These are phyloP conservation scores for Podaxis sp. DNA, from an alignment of 768 basidiomycete genomes.

Conservation along the genomic window DNA sequence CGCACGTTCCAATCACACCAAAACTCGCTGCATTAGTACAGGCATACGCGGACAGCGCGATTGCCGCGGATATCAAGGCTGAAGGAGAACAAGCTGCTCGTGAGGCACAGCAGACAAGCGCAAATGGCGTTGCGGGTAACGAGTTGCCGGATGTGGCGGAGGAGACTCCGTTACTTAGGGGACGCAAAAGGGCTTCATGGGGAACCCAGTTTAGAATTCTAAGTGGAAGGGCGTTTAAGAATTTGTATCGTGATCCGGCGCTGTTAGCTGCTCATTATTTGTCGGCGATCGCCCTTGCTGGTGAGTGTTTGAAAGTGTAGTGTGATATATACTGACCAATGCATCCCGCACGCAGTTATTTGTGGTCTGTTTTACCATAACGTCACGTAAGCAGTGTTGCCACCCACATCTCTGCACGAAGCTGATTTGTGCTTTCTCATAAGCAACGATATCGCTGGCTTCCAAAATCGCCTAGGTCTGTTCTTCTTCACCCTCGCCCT, in stretches of 20 bases:
- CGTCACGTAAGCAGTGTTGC: slow-evolving; percentile 53
- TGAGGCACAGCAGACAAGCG: slow-evolving; percentile 23
- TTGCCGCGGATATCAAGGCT: slow-evolving; percentile 59
- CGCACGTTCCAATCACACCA: slow-evolving; percentile 39
- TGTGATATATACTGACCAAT: slow-evolving; percentile 2
- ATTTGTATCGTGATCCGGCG: slow-evolving; percentile 92
- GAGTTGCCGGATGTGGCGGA: slow-evolving; percentile 63
- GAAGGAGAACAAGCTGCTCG: slow-evolving; percentile 32
- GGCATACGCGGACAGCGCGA: slow-evolving; percentile 62
- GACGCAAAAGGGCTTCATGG: slow-evolving; percentile 79
- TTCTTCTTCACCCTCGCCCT: slow-evolving; percentile 98
- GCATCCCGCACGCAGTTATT: slow-evolving; percentile 47
- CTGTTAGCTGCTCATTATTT: slow-evolving; percentile 88
- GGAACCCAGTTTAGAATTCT: slow-evolving; percentile 90
- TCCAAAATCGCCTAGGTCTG: slow-evolving; percentile 92
- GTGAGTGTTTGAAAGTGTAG: slow-evolving; percentile 41
- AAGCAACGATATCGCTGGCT: slow-evolving; percentile 91
- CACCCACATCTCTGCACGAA: not conserved
- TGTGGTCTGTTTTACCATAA: slow-evolving; percentile 94
- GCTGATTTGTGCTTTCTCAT: not conserved
- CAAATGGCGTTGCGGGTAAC: slow-evolving; percentile 23
- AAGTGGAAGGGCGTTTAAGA: slow-evolving; percentile 97
- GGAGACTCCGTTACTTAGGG: slow-evolving; percentile 65
- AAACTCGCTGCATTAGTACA: slow-evolving; percentile 70
- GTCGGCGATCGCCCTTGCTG: slow-evolving; percentile 76